phyloP scores from a whole-genome alignment of 2,329 filamentous ascomycete species.

The Alternaria postmessia region DNA sequence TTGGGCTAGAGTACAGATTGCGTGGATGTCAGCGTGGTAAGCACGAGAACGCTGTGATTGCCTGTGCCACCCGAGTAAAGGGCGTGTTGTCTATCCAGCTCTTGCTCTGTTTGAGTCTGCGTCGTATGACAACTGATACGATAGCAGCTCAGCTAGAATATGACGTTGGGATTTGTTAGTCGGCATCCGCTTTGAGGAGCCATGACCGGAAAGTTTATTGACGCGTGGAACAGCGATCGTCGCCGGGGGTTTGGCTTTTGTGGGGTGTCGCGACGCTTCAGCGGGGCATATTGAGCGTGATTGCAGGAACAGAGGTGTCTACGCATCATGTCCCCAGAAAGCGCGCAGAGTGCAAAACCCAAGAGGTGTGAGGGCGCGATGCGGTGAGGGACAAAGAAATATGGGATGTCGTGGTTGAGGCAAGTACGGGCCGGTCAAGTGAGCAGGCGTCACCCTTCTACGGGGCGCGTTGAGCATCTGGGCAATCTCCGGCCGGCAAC shows the following conservation, averaged over 20 bases:
- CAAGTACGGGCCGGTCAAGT: slow-evolving; percentile 25
- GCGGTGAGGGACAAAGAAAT: not conserved
- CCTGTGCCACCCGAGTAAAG: slow-evolving; percentile 6
- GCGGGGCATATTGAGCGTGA: slow-evolving; percentile 3
- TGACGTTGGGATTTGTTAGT: slow-evolving; percentile 1
- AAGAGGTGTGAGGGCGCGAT: not conserved
- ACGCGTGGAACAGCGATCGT: slow-evolving; percentile 17
- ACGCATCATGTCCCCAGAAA: not conserved
- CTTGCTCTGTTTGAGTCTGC: not conserved
- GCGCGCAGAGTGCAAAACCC: not conserved
- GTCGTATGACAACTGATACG: slow-evolving; percentile 5
- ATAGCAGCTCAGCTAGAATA: not conserved
- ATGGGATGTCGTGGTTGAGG: slow-evolving; percentile 11
- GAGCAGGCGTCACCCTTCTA: slow-evolving; percentile 35
- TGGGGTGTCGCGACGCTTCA: not conserved
- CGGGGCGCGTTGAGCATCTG: slow-evolving; percentile 11
- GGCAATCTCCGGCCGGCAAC: slow-evolving; percentile 33
- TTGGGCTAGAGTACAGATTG: not conserved
- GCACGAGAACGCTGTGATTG: slow-evolving; percentile 9
- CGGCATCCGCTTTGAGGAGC: slow-evolving; percentile 3
- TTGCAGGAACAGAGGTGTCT: not conserved
- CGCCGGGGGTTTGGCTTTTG: slow-evolving; percentile 1
- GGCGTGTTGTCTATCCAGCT: not conserved
- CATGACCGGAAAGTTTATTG: slow-evolving; percentile 13
- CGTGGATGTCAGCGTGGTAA: slow-evolving; percentile 6